Evolutionary conservation across 768 basidiomycete genomes (phyloP), one percentile per base, ranked within the genome.

Genomic region (Panaeolus cyanescens): DNA sequence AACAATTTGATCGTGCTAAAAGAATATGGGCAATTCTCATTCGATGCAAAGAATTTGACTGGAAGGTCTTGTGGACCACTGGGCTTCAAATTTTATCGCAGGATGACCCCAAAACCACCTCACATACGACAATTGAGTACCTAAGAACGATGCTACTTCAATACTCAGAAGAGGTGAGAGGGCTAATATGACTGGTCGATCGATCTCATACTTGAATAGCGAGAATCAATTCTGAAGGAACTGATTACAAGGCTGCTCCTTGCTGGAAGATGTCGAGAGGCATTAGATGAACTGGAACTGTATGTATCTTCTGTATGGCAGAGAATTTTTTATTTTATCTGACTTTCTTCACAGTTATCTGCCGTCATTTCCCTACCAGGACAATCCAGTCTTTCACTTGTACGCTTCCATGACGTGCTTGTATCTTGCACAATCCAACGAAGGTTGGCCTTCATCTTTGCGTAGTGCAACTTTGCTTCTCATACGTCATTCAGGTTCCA

Each of bases 281-380:
- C 95, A 1, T 75, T 95, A 58, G 90, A 93, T 62, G 92, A 97
- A 70, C 76, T 96, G 12, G 92, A 95, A 70, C 80, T 95, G 93
- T 95, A 74, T 22, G 9, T 30, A 5, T 61, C 54, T 28, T n/a
- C 22, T 32, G 39, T 36, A 39, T 15, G 30, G 37, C 40, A 19
- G 36, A 39, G 42, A 58, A 54, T n/a, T 61, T 19, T 17, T 57
- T 53, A 61, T 58, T 56, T 60, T 50, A 55, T 50, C n/a, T n/a
- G 19, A 1, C 7, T 42, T 37, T 20, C 50, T 55, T 61, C 58
- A 7, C 64, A 94, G 94, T 25, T 96, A 92, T 71, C 81, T 96
- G 5, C 92, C 93, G 1, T 90, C 92, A 2, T 90, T 91, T 70
- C 95, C 95, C 2, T 96, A 88, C 76, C 89, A 88, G 69, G 90